A percentile compares a stretch with the other conserved stretches of the same genome.
Evolutionary conservation across 257 asterid genomes (phyloP).

Genomic region (Solanum ossicruentum): DNA sequence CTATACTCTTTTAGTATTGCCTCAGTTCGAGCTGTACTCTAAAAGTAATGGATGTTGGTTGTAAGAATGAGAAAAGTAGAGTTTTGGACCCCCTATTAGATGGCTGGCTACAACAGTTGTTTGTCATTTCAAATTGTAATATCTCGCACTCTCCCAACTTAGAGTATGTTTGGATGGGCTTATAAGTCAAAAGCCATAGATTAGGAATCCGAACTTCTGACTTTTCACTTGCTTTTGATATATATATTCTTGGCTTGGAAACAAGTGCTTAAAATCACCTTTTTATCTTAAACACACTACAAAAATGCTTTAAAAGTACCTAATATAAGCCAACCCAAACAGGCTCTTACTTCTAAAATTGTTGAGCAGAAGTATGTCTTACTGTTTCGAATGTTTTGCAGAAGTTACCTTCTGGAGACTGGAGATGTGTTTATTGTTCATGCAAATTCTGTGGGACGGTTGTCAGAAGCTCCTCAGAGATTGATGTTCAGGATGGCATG

Average conservation of each 20-base stretch:
- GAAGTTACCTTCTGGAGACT: slow-evolving; percentile 82
- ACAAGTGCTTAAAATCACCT: neutral
- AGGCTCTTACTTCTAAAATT: neutral
- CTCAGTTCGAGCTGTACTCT: neutral
- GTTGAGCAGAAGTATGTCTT: neutral
- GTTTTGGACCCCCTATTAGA: neutral
- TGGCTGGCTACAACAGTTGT: neutral
- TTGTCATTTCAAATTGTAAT: neutral
- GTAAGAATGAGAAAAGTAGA: neutral
- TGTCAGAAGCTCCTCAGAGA: slow-evolving; percentile 22
- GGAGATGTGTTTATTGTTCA: slow-evolving; percentile 79
- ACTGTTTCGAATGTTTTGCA: slow-evolving; percentile 5
- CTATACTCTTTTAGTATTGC: neutral
- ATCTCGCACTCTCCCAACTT: neutral
- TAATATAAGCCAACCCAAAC: neutral
- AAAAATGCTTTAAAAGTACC: neutral
- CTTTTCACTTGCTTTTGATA: neutral
- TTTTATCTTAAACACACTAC: neutral
- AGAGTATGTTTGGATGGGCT: neutral
- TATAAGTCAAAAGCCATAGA: neutral
- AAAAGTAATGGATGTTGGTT: neutral
- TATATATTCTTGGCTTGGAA: neutral
- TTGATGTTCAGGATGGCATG: slow-evolving; percentile 18
- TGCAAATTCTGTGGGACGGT: slow-evolving; percentile 84
- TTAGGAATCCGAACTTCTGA: neutral